A percentile compares a stretch with the other conserved stretches of the same genome.
Conservation (phyloP, 495 filamentous ascomycete species). For the Penicillium lagena region DNA sequence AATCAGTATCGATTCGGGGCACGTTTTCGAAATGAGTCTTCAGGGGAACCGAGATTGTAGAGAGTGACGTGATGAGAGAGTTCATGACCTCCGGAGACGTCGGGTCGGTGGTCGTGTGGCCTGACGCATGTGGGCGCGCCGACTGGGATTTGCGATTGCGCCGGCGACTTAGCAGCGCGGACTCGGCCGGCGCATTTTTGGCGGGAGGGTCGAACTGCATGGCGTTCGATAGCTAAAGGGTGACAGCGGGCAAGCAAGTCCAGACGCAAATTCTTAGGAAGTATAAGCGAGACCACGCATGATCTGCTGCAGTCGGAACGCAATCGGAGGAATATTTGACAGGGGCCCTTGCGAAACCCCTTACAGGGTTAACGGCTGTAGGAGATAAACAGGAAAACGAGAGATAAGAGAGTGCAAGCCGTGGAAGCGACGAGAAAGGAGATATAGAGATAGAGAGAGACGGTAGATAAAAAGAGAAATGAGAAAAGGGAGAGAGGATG, state of each 20-base stretch:
- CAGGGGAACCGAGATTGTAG: conserved; percentile 72
- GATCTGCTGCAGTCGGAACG: conserved; percentile 12
- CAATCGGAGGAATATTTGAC: background rate
- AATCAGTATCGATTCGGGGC: conserved; percentile 42
- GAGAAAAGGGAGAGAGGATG: background rate
- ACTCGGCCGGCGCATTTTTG: conserved; percentile 19
- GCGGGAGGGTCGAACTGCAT: conserved; percentile 29
- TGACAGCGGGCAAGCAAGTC: no score
- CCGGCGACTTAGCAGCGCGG: conserved; percentile 26
- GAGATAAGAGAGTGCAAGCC: background rate
- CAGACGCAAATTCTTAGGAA: background rate
- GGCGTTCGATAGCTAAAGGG: conserved; percentile 17
- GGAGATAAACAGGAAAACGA: conserved; percentile 5
- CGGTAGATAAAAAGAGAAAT: background rate
- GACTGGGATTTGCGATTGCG: conserved; percentile 37
- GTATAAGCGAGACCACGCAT: conserved; percentile 17
- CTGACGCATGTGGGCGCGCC: conserved; percentile 22
- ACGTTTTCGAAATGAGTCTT: conserved; percentile 66
- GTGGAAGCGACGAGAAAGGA: background rate
- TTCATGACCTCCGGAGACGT: conserved; percentile 92
- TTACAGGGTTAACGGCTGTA: conserved; percentile 5
- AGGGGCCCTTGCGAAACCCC: conserved; percentile 7
- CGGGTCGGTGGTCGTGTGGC: conserved; percentile 33
- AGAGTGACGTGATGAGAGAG: conserved; percentile 85
- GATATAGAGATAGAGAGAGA: background rate